These are phyloP conservation scores for Xylaria longipes DNA, from an alignment of 495 filamentous ascomycete species.

Conservation along the genomic window DNA sequence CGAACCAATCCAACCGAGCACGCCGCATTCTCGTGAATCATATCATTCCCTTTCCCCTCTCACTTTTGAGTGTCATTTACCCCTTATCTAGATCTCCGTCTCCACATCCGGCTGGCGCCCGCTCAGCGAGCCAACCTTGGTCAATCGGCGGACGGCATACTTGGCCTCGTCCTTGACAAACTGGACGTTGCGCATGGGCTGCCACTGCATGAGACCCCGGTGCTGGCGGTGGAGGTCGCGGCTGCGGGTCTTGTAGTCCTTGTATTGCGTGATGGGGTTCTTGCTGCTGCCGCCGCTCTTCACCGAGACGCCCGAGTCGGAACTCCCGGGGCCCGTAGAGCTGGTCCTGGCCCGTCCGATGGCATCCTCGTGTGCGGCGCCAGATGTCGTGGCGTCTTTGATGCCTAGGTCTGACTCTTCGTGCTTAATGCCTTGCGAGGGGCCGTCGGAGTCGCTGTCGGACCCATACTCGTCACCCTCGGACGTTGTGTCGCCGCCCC, in stretches of 20 bases:
- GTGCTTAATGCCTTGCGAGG: constrained; percentile 24
- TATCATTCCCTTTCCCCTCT: background rate
- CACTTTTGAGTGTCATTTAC: too few species aligned
- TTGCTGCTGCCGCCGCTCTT: constrained; percentile 33
- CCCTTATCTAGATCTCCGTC: constrained; percentile 58
- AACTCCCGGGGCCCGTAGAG: constrained; percentile 22
- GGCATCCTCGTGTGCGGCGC: constrained; percentile 22
- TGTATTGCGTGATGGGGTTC: constrained; percentile 54
- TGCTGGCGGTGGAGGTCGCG: constrained; percentile 70
- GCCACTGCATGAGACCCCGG: constrained; percentile 79
- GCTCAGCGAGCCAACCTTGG: constrained; percentile 60
- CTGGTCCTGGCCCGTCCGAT: constrained; percentile 31
- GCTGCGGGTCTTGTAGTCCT: constrained; percentile 60
- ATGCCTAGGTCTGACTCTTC: constrained; percentile 52
- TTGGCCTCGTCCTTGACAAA: constrained; percentile 75
- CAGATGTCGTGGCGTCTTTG: constrained; percentile 44
- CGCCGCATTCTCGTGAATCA: constrained; percentile 6
- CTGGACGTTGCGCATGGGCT: constrained; percentile 69
- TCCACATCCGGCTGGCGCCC: constrained; percentile 75
- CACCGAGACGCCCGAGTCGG: constrained; percentile 29
- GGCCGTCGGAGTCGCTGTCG: constrained; percentile 53
- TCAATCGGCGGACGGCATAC: constrained; percentile 63
- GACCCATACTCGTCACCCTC: constrained; percentile 46
- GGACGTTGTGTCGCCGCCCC: constrained; percentile 45
- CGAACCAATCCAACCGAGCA: background rate